Base-by-base conservation (phyloP, 1,139 yeast species). In the Torulaspora globosa region DNA sequence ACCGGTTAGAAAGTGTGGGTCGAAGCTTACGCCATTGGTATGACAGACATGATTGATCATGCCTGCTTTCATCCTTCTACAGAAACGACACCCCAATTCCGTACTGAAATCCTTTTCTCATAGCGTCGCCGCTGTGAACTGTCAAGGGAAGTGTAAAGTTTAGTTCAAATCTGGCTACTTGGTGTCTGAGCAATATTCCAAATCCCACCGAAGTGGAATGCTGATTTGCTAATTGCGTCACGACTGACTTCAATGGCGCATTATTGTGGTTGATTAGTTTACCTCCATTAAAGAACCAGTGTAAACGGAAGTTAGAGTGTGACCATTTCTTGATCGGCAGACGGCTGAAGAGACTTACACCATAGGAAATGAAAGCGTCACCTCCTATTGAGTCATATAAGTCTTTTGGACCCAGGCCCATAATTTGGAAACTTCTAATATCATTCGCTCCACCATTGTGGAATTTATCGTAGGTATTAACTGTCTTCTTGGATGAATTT, bases 21-120 rank as follows among this genome's bases (percentile, higher is more conserved):
- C 23, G 8, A 21, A 6, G 23, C 23, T 21, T 21, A 21, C 6
- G 12, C 23, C 23, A 31, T n/a, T 16, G 23, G 23, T 31, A 10
- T 29, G 23, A 21, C 23, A 21, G 23, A 21, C 8, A 21, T 4
- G 23, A 21, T 29, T 29, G 5, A 29, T 29, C 10, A 8, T 29
- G 7, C 34, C 18, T 16, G 34, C 7, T 9, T 16, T 31, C 18
- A 19, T 18, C 24, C 41, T 36, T 45, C 39, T 73, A 87, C 73
- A 87, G 72, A 66, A 88, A 89, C 16, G 92, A 82, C 39, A 88
- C 69, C 0, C 97, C 97, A 43, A 92, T 80, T 15, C 98, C 98
- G 65, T 89, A 90, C 64, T 92, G 97, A 31, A 92, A 65, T 0
- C 98, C 98, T 63, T 87, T 89, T 57, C 96, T 73, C 5, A 78